Percentiles rank a stretch among this genome's conserved stretches.
These are phyloP conservation scores for Naganishia albida DNA, from an alignment of 1,284 basidiomycete species.

Conservation along the genomic window DNA sequence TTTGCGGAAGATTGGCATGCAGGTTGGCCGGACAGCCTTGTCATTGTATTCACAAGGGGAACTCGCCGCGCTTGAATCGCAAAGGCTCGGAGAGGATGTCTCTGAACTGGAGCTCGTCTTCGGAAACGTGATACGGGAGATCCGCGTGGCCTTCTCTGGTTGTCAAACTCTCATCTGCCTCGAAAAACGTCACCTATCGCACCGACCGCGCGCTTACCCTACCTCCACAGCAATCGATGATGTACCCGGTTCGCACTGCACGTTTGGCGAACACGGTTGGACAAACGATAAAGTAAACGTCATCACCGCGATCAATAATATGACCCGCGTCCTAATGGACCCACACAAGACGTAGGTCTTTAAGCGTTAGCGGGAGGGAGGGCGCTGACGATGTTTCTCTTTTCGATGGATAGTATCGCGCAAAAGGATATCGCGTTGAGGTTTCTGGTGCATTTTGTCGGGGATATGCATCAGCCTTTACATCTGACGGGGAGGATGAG, in stretches of 20 bases:
- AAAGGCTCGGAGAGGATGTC: too few species aligned
- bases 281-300: constrained; percentile 67
- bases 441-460: constrained; percentile 86
- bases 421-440: constrained; percentile 66
- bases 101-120: too few species aligned
- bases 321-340: constrained; percentile 57
- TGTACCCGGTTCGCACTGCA: constrained; percentile 71
- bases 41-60: too few species aligned
- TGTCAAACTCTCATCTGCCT: too few species aligned
- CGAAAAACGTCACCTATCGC: background rate
- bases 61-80: too few species aligned
- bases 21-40: too few species aligned
- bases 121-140: too few species aligned
- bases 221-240: constrained; percentile 57
- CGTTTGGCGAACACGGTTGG: constrained; percentile 78
- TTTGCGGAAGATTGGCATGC: too few species aligned
- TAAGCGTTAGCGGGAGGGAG: background rate
- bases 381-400: background rate
- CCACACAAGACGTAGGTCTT: constrained; percentile 43
- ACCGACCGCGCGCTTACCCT: background rate
- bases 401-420: constrained; percentile 35
- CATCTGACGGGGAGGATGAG: constrained; percentile 81
- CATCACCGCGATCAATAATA: constrained; percentile 71
- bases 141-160: too few species aligned
- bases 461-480: constrained; percentile 87